phyloP scores from a whole-genome alignment of 352 stramenopile genomes.

The Globisporangium radiosum region DNA sequence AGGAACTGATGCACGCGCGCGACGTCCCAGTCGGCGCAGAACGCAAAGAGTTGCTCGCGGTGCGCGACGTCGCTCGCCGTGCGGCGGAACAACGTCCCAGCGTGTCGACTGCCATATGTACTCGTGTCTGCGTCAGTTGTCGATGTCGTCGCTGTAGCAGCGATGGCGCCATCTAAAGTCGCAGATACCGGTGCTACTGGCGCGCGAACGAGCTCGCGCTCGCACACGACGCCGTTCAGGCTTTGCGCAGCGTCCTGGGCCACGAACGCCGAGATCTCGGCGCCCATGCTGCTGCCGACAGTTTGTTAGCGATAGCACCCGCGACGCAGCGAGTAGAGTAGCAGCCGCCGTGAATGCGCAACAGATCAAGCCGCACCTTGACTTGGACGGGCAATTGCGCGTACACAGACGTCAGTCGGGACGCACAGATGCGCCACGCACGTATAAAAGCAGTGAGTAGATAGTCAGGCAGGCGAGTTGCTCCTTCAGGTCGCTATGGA shows the following conservation, averaged over 20 bases:
- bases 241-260: conserved; percentile 33
- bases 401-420: no score
- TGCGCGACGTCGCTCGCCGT: conserved; percentile 32
- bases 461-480: no score
- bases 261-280: conserved; percentile 31
- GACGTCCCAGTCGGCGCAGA: conserved; percentile 59
- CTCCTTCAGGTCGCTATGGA: no score
- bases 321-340: no score
- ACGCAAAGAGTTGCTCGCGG: conserved; percentile 42
- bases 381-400: no score
- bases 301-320: no score
- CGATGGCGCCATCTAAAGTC: background rate
- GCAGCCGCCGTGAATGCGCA: no score
- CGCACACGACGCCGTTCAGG: conserved; percentile 35
- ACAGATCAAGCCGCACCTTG: no score
- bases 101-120: background rate
- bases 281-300: conserved; percentile 21
- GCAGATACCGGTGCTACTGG: background rate
- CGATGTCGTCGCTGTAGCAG: background rate
- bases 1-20: conserved; percentile 40
- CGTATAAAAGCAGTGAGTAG: no score
- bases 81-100: conserved; percentile 14
- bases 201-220: conserved; percentile 14
- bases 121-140: conserved; percentile 1
- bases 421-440: no score